phyloP scores from a whole-genome alignment of 805 yeast species.

The Lachancea cidri region DNA sequence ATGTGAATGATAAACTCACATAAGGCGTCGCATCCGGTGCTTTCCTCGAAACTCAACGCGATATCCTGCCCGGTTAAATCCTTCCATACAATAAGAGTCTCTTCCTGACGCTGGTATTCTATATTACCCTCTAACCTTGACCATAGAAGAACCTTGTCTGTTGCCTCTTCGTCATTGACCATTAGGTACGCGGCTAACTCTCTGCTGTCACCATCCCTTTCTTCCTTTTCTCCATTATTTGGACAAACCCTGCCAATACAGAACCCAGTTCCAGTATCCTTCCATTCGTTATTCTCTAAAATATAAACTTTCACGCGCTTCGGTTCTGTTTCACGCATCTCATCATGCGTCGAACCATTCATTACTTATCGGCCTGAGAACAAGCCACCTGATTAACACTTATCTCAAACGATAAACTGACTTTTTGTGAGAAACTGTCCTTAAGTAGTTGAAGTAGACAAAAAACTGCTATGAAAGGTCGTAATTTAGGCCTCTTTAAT shows the following conservation, averaged over 20 bases:
- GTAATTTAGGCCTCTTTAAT: not conserved
- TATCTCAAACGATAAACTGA: not conserved
- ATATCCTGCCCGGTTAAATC: conserved; percentile 63
- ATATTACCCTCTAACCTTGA: conserved; percentile 67
- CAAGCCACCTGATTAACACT: not conserved
- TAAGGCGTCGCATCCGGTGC: conserved; percentile 77
- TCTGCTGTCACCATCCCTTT: conserved; percentile 18
- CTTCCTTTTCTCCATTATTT: conserved; percentile 3
- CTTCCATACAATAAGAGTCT: conserved; percentile 91
- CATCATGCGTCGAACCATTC: conserved; percentile 7
- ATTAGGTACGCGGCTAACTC: conserved; percentile 48
- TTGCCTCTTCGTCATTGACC: conserved; percentile 66
- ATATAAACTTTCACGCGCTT: conserved; percentile 90
- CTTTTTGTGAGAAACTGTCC: not conserved
- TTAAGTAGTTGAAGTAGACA: no score
- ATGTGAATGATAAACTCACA: conserved; percentile 75
- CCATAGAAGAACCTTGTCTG: conserved; percentile 53
- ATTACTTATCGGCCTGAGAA: not conserved
- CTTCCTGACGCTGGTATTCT: conserved; percentile 91
- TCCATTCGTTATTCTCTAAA: conserved; percentile 78
- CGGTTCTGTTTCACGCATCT: conserved; percentile 36
- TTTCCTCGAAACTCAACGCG: conserved; percentile 89
- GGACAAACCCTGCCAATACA: conserved; percentile 61
- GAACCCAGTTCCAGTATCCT: conserved; percentile 88
- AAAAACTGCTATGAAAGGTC: not conserved